Evolutionary conservation across 1,284 basidiomycete genomes (phyloP).

Genomic region (Polyporus tsugae): DNA sequence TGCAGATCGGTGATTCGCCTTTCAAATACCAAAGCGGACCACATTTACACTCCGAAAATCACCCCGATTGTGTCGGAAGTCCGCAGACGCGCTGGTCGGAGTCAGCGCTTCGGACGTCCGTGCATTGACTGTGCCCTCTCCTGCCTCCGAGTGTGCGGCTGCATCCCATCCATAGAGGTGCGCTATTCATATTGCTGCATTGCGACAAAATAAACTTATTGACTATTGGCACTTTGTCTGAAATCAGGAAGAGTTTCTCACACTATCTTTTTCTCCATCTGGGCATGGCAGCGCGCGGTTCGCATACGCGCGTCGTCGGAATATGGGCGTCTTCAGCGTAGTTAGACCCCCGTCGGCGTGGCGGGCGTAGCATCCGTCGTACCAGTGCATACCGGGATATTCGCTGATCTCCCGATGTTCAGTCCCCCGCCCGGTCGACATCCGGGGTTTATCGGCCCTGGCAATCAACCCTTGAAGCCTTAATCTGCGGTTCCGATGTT

Average conservation of each 20-base stretch:
- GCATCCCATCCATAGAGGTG: neutral
- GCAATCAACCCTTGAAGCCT: constrained; percentile 10
- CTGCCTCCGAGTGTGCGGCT: neutral
- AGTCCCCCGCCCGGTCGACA: constrained; percentile 15
- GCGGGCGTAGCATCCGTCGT: constrained; percentile 14
- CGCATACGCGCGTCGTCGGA: neutral
- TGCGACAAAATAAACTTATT: neutral
- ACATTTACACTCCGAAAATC: neutral
- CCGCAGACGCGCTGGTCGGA: constrained; percentile 2
- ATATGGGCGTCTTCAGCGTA: constrained; percentile 6
- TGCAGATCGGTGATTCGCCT: neutral
- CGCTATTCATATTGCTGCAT: neutral
- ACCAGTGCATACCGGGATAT: constrained; percentile 27
- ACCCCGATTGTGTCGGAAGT: neutral
- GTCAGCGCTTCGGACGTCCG: neutral
- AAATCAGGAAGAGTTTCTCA: neutral
- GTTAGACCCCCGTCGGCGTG: constrained; percentile 11
- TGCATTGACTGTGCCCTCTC: neutral
- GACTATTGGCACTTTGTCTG: neutral
- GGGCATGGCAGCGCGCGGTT: constrained; percentile 2
- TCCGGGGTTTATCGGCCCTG: constrained; percentile 11
- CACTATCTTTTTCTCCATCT: neutral
- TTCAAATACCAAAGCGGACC: neutral
- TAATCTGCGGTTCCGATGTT: constrained; percentile 9
- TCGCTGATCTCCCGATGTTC: constrained; percentile 12